Evolutionary conservation across 176 grass and related monocot species (phyloP).

Genomic region (Rhynchospora breviuscula): DNA sequence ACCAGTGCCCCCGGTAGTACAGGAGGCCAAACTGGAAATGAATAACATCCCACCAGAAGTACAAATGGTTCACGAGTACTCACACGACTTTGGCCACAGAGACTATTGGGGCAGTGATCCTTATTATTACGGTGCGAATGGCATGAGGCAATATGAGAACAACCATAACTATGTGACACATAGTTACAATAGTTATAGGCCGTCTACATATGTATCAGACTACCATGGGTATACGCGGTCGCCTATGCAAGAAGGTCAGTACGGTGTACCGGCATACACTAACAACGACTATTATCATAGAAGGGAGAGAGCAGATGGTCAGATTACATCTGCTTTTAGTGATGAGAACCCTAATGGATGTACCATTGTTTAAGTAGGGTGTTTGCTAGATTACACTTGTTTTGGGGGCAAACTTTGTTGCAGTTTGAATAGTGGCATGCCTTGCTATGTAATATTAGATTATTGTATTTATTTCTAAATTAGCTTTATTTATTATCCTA

Average conservation of each 20-base stretch:
- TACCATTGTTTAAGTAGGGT: background rate
- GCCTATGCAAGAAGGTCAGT: constrained; percentile 27
- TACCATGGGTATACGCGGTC: constrained; percentile 23
- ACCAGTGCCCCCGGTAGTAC: constrained; percentile 20
- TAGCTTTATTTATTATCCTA: background rate
- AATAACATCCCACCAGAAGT: constrained; percentile 21
- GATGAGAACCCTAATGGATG: constrained; percentile 29
- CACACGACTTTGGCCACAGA: constrained; percentile 10
- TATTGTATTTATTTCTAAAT: background rate
- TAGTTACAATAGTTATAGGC: constrained; percentile 35
- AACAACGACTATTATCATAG: constrained; percentile 24
- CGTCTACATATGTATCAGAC: constrained; percentile 30
- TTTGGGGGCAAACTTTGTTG: background rate
- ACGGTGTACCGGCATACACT: background rate
- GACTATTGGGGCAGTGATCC: constrained; percentile 32
- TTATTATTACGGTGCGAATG: constrained; percentile 12
- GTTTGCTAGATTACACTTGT: background rate
- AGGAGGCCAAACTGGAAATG: constrained; percentile 18
- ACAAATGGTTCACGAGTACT: constrained; percentile 44
- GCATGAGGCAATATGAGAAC: constrained; percentile 21
- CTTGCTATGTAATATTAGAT: background rate
- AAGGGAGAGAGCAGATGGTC: constrained; percentile 43
- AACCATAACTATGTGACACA: constrained; percentile 34
- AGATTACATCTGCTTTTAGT: constrained; percentile 62
- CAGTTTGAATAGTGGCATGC: constrained; percentile 3